A percentile compares a stretch with the other conserved stretches of the same genome.
Conservation (phyloP, 768 basidiomycete genomes). For the Paxillus ammoniavirescens region DNA sequence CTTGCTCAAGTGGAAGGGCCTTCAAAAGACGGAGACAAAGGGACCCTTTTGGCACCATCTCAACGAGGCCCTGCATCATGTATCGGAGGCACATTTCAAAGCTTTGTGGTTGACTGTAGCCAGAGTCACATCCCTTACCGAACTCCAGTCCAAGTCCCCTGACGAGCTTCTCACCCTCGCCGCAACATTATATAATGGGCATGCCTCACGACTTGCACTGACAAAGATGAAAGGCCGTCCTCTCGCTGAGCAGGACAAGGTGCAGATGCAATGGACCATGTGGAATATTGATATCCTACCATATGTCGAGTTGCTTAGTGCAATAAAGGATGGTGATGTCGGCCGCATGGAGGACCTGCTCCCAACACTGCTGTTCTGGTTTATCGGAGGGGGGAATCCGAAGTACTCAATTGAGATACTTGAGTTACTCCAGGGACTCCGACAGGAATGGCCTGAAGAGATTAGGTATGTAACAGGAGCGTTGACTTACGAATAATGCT, state of each 20-base stretch:
- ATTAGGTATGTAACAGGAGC: conserved; percentile 15
- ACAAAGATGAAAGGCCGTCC: background rate
- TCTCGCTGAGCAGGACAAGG: background rate
- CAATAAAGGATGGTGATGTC: conserved; percentile 5
- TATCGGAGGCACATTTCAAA: conserved; percentile 6
- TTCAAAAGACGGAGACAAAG: conserved; percentile 26
- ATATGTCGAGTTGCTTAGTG: conserved; percentile 4
- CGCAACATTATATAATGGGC: background rate
- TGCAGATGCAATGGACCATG: conserved; percentile 2
- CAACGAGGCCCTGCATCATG: conserved; percentile 4
- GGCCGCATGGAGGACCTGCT: conserved; percentile 15
- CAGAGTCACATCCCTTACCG: background rate
- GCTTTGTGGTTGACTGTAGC: conserved; percentile 1
- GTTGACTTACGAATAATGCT: too few relatives aligned
- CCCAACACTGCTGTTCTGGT: conserved; percentile 22
- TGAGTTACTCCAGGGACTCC: conserved; percentile 26
- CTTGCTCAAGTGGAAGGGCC: conserved; percentile 29
- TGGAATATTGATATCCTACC: conserved; percentile 11
- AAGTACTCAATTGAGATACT: conserved; percentile 28
- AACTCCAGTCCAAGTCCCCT: conserved; percentile 1
- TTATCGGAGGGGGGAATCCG: conserved; percentile 21
- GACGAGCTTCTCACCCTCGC: conserved; percentile 1
- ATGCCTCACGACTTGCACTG: background rate
- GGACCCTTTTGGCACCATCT: conserved; percentile 32
- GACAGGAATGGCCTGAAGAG: conserved; percentile 25